Conservation (phyloP, 129 eudicot species). For the Scalesia atractyloides region DNA sequence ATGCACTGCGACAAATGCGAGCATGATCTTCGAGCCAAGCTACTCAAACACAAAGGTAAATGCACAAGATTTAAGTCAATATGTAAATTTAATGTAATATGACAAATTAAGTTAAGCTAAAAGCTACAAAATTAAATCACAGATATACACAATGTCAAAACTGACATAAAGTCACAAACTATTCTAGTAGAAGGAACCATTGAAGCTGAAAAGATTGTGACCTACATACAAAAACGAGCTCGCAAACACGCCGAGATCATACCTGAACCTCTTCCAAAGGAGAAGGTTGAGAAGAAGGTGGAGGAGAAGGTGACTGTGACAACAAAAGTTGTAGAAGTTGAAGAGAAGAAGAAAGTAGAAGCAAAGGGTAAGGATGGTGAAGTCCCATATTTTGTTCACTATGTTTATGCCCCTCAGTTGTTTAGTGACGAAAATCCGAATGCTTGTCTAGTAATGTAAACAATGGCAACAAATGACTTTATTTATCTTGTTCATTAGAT, state of each 20-base stretch:
- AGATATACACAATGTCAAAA: slow-evolving; percentile 77
- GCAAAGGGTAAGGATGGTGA: slow-evolving; percentile 58
- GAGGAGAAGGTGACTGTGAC: slow-evolving; percentile 38
- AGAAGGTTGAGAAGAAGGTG: slow-evolving; percentile 30
- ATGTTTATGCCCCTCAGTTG: slow-evolving; percentile 92
- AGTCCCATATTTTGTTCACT: slow-evolving; percentile 71
- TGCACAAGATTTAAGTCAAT: background rate
- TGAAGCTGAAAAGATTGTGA: slow-evolving; percentile 64
- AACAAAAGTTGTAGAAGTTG: slow-evolving; percentile 42
- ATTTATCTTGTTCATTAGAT: background rate
- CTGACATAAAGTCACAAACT: slow-evolving; percentile 74
- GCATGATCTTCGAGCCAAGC: slow-evolving; percentile 50
- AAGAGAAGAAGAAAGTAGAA: slow-evolving; percentile 60
- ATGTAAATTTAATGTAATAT: too few relatives aligned
- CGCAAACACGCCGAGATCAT: slow-evolving; percentile 80
- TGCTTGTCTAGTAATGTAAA: slow-evolving; percentile 76
- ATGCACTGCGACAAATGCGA: slow-evolving; percentile 87
- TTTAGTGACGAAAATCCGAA: slow-evolving; percentile 97
- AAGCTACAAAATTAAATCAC: slow-evolving; percentile 9
- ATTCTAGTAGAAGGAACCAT: slow-evolving; percentile 72
- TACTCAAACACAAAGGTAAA: slow-evolving; percentile 80
- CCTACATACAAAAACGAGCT: slow-evolving; percentile 56
- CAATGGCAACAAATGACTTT: background rate
- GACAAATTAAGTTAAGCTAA: background rate
- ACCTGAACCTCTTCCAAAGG: slow-evolving; percentile 32